phyloP scores from a whole-genome alignment of 176 grass and related monocot species.

The Triticum turgidum region DNA sequence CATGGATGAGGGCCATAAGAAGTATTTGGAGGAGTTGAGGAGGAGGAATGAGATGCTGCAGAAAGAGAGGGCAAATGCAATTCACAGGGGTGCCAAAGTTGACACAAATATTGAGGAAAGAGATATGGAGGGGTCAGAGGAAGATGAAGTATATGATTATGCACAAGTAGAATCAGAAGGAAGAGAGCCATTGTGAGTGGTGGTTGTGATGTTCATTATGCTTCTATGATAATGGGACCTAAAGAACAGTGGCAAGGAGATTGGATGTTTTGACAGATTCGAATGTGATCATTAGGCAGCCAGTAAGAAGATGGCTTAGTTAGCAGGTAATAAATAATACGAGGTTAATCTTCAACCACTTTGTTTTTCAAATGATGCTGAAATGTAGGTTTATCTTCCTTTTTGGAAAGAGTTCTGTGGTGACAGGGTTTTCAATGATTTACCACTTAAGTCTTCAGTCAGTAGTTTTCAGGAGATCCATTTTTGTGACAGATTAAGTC shows the following conservation, averaged over 20 bases:
- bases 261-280: neutral
- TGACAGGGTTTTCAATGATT: slow-evolving; percentile 1
- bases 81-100: slow-evolving; percentile 4
- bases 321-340: neutral
- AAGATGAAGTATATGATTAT: neutral
- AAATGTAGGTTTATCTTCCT: slow-evolving; percentile 13
- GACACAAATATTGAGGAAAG: neutral
- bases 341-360: neutral
- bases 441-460: slow-evolving; percentile 9
- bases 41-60: slow-evolving; percentile 53
- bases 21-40: slow-evolving; percentile 60
- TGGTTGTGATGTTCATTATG: neutral
- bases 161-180: neutral
- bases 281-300: neutral
- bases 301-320: neutral
- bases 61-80: slow-evolving; percentile 32
- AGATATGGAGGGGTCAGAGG: neutral
- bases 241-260: neutral
- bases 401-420: neutral
- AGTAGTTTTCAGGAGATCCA: neutral
- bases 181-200: neutral
- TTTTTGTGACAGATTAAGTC: slow-evolving; percentile 4
- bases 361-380: neutral
- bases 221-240: slow-evolving; percentile 6
- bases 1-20: slow-evolving; percentile 70